phyloP scores from a whole-genome alignment of 495 filamentous ascomycete genomes.

The Neurospora pannonica region DNA sequence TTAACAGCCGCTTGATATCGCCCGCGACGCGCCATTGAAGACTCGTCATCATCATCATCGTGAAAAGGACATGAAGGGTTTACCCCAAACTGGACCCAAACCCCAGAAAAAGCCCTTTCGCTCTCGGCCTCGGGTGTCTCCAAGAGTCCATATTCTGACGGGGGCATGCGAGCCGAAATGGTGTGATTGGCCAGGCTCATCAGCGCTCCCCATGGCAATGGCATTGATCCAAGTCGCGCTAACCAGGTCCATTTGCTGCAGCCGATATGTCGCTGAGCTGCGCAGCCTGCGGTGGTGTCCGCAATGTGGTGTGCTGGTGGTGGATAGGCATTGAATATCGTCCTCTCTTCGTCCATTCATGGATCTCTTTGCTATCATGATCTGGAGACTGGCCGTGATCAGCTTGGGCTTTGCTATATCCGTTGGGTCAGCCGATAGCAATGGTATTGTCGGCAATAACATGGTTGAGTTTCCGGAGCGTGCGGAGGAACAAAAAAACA shows the following conservation, averaged over 20 bases:
- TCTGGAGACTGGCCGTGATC: not conserved
- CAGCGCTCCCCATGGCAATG: conserved; percentile 15
- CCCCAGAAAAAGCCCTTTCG: not conserved
- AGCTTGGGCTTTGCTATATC: not conserved
- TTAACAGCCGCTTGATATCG: conserved; percentile 14
- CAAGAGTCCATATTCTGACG: conserved; percentile 2
- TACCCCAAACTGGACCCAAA: not conserved
- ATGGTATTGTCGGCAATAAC: not conserved
- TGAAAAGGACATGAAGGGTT: not conserved
- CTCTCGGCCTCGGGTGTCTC: not conserved
- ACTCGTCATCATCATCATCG: not conserved
- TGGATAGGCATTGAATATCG: not conserved
- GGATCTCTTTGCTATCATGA: not conserved
- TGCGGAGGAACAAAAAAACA: not conserved
- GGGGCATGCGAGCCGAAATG: conserved; percentile 7
- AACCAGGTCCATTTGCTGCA: conserved; percentile 21
- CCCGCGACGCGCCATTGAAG: conserved; percentile 1
- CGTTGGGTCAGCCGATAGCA: not conserved
- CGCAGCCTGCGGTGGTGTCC: not conserved
- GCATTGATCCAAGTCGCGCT: conserved; percentile 32
- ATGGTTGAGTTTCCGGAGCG: not conserved
- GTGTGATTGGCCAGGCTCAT: conserved; percentile 19
- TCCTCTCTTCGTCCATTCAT: not conserved
- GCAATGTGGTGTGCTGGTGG: not conserved
- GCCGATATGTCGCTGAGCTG: conserved; percentile 10